Conservation (phyloP, 2,329 filamentous ascomycete genomes). For the Xylariaceae sp. region DNA sequence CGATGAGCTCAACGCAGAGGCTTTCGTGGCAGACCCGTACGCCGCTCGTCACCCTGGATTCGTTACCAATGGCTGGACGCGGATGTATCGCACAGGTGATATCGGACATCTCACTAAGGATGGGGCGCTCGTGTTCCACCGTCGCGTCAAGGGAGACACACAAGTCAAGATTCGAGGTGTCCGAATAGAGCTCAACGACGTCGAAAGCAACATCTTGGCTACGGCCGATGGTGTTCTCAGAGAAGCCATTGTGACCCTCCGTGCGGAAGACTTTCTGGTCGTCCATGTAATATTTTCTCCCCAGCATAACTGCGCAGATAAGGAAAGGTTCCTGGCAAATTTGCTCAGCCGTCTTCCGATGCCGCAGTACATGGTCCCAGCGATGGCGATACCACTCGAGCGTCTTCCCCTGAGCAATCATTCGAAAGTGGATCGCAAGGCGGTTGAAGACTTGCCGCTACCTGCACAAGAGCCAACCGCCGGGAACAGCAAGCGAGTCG, state of each 20-base stretch:
- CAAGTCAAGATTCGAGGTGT: constrained; percentile 26
- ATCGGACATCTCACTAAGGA: constrained; percentile 28
- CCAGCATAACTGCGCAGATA: not conserved
- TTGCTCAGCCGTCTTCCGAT: not conserved
- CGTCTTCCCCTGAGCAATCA: not conserved
- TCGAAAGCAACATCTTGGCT: constrained; percentile 20
- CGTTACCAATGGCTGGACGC: constrained; percentile 5
- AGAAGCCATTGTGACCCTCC: constrained; percentile 17
- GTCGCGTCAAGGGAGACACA: constrained; percentile 34
- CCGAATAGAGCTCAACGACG: constrained; percentile 35
- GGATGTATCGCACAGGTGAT: constrained; percentile 34
- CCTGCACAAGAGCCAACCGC: not conserved
- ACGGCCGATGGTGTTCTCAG: constrained; percentile 11
- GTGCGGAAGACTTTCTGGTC: not conserved
- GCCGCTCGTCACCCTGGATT: not conserved
- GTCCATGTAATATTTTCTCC: not conserved
- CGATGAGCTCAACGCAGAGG: constrained; percentile 5
- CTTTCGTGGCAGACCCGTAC: constrained; percentile 2
- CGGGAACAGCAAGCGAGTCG: not conserved
- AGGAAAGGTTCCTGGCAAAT: not conserved
- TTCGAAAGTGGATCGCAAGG: not conserved
- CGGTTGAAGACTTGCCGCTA: not conserved
- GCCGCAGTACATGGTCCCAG: not conserved
- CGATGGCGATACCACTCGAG: not conserved
- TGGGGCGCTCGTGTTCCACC: constrained; percentile 33